A percentile compares a stretch with the other conserved stretches of the same genome.
These are phyloP conservation scores for Aspergillus viridinutans DNA, from an alignment of 2,329 filamentous ascomycete genomes.

Conservation along the genomic window DNA sequence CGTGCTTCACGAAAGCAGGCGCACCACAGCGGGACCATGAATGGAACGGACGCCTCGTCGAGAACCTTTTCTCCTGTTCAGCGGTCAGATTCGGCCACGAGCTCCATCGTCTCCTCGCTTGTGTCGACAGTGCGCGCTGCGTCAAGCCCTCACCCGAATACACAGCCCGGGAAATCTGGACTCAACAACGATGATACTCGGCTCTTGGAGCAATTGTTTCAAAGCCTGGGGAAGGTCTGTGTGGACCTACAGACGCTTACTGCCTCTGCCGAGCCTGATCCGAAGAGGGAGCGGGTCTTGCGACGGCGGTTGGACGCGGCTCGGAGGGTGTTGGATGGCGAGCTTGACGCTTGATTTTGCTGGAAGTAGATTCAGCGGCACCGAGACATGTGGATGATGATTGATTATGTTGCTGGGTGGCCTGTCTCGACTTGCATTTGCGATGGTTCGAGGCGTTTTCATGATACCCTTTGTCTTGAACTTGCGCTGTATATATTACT, in stretches of 20 bases:
- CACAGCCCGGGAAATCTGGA: constrained; percentile 16
- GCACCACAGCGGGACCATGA: not conserved
- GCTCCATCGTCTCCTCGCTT: constrained; percentile 30
- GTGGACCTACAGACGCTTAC: constrained; percentile 46
- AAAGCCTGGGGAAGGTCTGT: constrained; percentile 48
- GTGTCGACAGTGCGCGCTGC: constrained; percentile 37
- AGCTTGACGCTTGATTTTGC: constrained; percentile 37
- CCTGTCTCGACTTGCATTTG: not conserved
- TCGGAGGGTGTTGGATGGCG: constrained; percentile 66
- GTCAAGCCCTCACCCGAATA: constrained; percentile 23
- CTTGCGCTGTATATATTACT: constrained; percentile 1
- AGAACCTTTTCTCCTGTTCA: constrained; percentile 24
- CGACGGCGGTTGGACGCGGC: constrained; percentile 71
- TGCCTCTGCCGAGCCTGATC: constrained; percentile 51
- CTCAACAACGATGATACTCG: constrained; percentile 54
- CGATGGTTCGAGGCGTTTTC: not conserved
- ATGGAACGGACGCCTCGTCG: not conserved
- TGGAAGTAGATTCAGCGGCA: too few relatives aligned
- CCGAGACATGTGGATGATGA: not conserved
- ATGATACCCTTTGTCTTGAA: constrained; percentile 1
- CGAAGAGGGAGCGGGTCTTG: constrained; percentile 57
- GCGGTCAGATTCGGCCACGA: constrained; percentile 25
- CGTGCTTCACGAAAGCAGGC: constrained; percentile 15
- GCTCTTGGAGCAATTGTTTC: constrained; percentile 53
- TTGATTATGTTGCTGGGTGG: constrained; percentile 24